Evolutionary conservation across 2,329 filamentous ascomycete species (phyloP), one percentile per base, ranked within the genome.

Genomic region (Colletotrichum falcatum): DNA sequence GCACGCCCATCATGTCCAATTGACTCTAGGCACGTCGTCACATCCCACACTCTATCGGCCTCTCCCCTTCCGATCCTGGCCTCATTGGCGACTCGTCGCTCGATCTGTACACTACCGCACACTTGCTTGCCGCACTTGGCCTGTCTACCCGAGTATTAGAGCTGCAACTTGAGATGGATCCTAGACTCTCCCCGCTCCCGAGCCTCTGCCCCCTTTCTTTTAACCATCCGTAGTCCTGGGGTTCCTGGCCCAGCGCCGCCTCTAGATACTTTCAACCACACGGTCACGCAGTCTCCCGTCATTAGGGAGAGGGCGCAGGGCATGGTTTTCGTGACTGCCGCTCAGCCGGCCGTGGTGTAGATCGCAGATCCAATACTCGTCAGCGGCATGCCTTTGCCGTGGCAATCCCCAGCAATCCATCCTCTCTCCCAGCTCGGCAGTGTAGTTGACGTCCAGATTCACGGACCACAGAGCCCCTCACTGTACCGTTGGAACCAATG

Each of bases 91-190:
- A 49, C 20, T 42, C 16, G 37, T 37, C 37, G 12, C 12, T 39
- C 37, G 12, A 6, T 39, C 14, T 5, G 37, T 26, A 18, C 23
- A 42, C 28, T 58, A n/a, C n/a, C n/a, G n/a, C n/a, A n/a, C 16
- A 28, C 37, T 30, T 28, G 30, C 30, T 33, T 33, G 30, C 30
- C 55, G 20, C 44, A 46, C 35, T 8, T 37, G 9, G 11, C 35
- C 11, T 12, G 30, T 33, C 30, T 33, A 33, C 30, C 30, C 30
- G 7, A 7, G 26, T 30, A n/a, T n/a, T n/a, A 58, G 26, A 54
- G 30, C 20, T n/a, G 48, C 26, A 44, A 66, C 39, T 66, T 66
- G 28, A 70, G 55, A 66, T 70, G 62, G 54, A 56, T 49, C 33
- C 48, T 11, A 23, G 48, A 55, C 18, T 70, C 62, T 65, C 55